Evolutionary conservation across 805 yeast genomes (phyloP).

Genomic region (Spathaspora boniae): DNA sequence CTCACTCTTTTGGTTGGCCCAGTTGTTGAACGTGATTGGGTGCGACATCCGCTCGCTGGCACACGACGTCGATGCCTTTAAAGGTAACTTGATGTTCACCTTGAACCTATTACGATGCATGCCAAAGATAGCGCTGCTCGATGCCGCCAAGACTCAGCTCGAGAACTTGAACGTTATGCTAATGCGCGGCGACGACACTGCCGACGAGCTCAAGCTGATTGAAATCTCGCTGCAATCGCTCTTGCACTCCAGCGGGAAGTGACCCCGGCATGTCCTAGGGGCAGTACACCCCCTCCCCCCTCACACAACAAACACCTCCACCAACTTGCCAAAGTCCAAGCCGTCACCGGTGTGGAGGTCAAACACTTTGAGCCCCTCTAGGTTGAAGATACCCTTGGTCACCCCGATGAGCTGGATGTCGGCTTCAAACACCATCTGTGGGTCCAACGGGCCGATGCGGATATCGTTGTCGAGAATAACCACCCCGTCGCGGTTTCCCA

Average conservation of each 20-base stretch:
- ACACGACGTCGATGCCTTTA: too few relatives aligned
- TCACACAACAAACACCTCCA: conserved; percentile 60
- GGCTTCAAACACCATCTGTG: conserved; percentile 61
- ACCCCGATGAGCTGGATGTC: conserved; percentile 59
- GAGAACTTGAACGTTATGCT: too few relatives aligned
- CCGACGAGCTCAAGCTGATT: not conserved
- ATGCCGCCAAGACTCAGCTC: too few relatives aligned
- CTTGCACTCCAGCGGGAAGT: not conserved
- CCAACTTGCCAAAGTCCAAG: conserved; percentile 63
- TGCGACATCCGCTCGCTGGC: conserved; percentile 23
- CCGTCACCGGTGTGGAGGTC: conserved; percentile 65
- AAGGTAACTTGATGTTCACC: too few relatives aligned
- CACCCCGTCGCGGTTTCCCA: conserved; percentile 51
- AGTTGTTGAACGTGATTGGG: conserved; percentile 34
- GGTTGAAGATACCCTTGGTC: conserved; percentile 58
- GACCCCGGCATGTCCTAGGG: not conserved
- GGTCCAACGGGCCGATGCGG: conserved; percentile 57
- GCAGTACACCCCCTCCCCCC: too few relatives aligned
- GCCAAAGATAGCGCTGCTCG: too few relatives aligned
- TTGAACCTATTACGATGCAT: too few relatives aligned
- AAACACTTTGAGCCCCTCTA: conserved; percentile 62
- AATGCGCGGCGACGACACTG: too few relatives aligned
- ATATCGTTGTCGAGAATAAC: conserved; percentile 64
- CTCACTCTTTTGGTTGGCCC: conserved; percentile 29
- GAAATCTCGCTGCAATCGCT: not conserved